Evolutionary conservation across 345 rosid species (phyloP).

Genomic region (Salix exigua): DNA sequence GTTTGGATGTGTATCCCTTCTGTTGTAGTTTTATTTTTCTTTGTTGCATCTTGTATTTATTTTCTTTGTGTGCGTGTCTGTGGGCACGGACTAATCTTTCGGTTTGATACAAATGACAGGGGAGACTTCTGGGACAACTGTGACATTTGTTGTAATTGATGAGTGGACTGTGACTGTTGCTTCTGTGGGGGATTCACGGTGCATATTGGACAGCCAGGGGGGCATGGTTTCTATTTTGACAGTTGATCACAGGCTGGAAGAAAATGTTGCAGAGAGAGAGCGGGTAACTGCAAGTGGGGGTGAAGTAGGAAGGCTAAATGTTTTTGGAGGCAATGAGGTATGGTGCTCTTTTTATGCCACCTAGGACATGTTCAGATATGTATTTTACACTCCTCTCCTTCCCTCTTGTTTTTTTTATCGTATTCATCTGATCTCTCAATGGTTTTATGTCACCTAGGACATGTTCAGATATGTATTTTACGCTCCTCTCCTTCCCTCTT

Average conservation of each 20-base stretch:
- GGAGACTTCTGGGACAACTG: constrained; percentile 98
- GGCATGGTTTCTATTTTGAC: constrained; percentile 94
- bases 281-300: constrained; percentile 99
- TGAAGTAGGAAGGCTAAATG: constrained; percentile 96
- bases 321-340: constrained; percentile 97
- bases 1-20: constrained; percentile 30
- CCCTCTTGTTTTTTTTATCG: not conserved
- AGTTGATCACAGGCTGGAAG: constrained; percentile 97
- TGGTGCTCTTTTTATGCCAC: not conserved
- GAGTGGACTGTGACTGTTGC: constrained; percentile 99
- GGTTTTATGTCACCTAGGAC: not conserved
- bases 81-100: constrained; percentile 16
- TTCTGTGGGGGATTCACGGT: constrained; percentile 98
- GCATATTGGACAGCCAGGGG: constrained; percentile 95
- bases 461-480: not conserved
- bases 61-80: not conserved
- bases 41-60: not conserved
- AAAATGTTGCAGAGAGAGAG: constrained; percentile 95
- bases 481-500: not conserved
- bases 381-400: not conserved
- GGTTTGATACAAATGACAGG: constrained; percentile 47
- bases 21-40: not conserved
- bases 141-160: constrained; percentile 91
- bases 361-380: not conserved
- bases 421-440: constrained; percentile 7